Evolutionary conservation across 345 rosid genomes (phyloP).

Genomic region (Clarkia xantiana): DNA sequence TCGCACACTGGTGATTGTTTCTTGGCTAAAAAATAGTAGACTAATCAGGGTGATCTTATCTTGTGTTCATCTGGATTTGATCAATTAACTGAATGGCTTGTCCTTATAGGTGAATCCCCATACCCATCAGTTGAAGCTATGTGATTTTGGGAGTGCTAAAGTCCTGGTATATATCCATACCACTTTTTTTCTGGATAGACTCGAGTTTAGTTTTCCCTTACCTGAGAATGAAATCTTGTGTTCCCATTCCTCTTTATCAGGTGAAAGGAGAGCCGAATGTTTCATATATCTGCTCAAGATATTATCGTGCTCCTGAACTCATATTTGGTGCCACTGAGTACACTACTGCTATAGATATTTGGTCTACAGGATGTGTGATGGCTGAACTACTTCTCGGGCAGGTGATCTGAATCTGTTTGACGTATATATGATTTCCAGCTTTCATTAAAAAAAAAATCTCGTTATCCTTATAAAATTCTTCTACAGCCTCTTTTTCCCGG

Average conservation of each 20-base stretch:
- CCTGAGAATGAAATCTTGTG: constrained; percentile 1
- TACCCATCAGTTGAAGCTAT: constrained; percentile 77
- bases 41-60: no score
- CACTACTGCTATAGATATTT: constrained; percentile 92
- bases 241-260: constrained; percentile 18
- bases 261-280: constrained; percentile 89
- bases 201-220: constrained; percentile 7
- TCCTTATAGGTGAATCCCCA: constrained; percentile 66
- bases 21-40: no score
- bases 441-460: background rate
- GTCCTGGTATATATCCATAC: constrained; percentile 41
- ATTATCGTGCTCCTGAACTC: constrained; percentile 93
- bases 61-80: background rate
- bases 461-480: constrained; percentile 4
- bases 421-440: background rate
- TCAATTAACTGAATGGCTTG: background rate
- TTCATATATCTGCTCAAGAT: constrained; percentile 89
- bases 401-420: constrained; percentile 21
- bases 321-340: constrained; percentile 94
- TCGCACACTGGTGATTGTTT: no score
- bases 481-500: constrained; percentile 93
- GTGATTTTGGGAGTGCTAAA: constrained; percentile 98
- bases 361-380: constrained; percentile 98
- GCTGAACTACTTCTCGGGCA: constrained; percentile 90
- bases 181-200: constrained; percentile 3